Evolutionary conservation across 2,329 filamentous ascomycete genomes (phyloP).

Genomic region (Penicillium paneum): DNA sequence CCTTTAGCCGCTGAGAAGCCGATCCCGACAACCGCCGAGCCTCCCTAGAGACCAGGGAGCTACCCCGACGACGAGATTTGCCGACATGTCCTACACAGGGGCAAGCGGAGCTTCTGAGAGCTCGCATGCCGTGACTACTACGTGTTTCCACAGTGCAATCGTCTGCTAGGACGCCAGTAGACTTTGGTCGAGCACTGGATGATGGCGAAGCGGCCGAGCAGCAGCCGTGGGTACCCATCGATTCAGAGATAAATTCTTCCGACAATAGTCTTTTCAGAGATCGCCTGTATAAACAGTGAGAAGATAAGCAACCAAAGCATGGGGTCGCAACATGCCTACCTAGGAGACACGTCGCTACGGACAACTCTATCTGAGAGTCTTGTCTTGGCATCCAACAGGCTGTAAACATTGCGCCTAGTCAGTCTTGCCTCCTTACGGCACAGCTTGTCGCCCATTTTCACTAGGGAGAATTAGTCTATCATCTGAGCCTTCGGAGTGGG

Average conservation of each 20-base stretch:
- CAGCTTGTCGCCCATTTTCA: slow-evolving; percentile 1
- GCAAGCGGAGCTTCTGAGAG: neutral
- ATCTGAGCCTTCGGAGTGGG: neutral
- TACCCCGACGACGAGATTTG: neutral
- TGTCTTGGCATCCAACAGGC: neutral
- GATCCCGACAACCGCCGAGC: neutral
- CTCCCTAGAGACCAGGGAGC: neutral
- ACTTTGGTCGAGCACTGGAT: neutral
- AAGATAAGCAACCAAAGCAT: neutral
- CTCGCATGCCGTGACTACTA: neutral
- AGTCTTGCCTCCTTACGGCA: neutral
- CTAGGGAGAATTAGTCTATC: neutral
- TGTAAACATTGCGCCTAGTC: neutral
- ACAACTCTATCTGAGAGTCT: neutral
- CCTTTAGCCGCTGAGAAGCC: neutral
- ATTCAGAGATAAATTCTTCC: neutral
- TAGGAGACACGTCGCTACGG: slow-evolving; percentile 1
- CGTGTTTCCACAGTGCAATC: neutral
- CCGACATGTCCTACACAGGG: neutral
- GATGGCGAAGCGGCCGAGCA: neutral
- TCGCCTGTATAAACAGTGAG: neutral
- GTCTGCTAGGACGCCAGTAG: neutral
- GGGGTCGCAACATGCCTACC: neutral
- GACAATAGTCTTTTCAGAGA: neutral
- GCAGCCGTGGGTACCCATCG: neutral